Evolutionary conservation across 345 rosid genomes (phyloP).

Genomic region (Iberis pinnata): DNA sequence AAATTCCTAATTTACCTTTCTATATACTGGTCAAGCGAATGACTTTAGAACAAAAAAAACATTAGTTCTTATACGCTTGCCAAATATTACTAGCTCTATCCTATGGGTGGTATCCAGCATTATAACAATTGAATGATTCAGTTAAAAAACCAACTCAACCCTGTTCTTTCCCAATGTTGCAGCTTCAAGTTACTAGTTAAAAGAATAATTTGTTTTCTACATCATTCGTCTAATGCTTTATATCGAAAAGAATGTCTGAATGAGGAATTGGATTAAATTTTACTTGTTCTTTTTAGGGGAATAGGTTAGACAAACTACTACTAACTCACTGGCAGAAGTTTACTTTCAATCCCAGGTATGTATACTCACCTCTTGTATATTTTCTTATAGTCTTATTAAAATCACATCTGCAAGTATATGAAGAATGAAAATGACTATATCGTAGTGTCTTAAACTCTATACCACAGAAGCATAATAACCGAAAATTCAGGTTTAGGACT

Average conservation of each 20-base stretch:
- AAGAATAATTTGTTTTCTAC: background rate
- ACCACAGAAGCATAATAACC: background rate
- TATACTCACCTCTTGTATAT: conserved; percentile 14
- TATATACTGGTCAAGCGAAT: too few species aligned
- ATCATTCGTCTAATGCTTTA: conserved; percentile 1
- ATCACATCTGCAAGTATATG: conserved; percentile 2
- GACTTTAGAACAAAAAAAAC: too few species aligned
- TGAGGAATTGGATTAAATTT: background rate
- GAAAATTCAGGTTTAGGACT: background rate
- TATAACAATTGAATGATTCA: conserved; percentile 4
- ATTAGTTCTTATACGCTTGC: background rate
- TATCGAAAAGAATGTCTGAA: background rate
- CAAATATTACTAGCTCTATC: background rate
- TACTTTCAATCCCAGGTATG: conserved; percentile 89
- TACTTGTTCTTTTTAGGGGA: conserved; percentile 50
- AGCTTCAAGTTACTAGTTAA: background rate
- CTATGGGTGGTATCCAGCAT: background rate
- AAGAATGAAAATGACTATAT: background rate
- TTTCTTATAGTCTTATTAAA: background rate
- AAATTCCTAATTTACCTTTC: background rate
- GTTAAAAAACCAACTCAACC: background rate
- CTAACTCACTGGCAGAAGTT: conserved; percentile 95
- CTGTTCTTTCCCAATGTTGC: background rate
- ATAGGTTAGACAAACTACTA: conserved; percentile 72
- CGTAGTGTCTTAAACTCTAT: background rate